phyloP scores from a whole-genome alignment of 116 monocot species.

The Cymodocea nodosa region DNA sequence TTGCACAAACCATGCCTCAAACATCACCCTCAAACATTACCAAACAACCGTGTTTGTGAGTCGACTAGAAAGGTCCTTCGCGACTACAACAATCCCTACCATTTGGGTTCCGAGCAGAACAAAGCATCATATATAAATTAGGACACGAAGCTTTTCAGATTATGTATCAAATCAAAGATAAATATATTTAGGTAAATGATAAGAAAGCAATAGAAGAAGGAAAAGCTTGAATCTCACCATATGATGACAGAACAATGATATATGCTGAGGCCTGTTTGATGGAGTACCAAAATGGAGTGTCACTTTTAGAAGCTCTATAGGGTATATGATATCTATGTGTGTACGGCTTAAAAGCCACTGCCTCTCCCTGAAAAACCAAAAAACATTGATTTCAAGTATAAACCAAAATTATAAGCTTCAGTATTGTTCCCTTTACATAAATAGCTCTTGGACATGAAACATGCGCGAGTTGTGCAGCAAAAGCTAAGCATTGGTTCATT shows the following conservation, averaged over 20 bases:
- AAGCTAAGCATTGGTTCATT: too few species aligned
- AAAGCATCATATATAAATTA: too few species aligned
- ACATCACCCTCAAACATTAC: slow-evolving; percentile 30
- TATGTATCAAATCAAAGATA: too few species aligned
- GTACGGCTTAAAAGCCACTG: slow-evolving; percentile 16
- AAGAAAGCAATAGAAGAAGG: not conserved
- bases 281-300: slow-evolving; percentile 20
- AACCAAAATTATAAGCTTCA: not conserved
- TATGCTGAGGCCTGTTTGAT: slow-evolving; percentile 20
- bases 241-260: slow-evolving; percentile 18
- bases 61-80: too few species aligned
- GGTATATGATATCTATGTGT: slow-evolving; percentile 14
- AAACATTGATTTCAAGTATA: not conserved
- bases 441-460: too few species aligned
- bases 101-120: too few species aligned
- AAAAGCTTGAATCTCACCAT: slow-evolving; percentile 9
- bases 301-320: slow-evolving; percentile 13
- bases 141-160: too few species aligned
- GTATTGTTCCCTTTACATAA: too few species aligned
- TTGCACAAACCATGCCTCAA: slow-evolving; percentile 45
- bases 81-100: too few species aligned
- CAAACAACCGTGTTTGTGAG: not conserved
- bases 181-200: not conserved
- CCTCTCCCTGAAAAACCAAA: slow-evolving; percentile 24
- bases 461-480: too few species aligned